Conservation (phyloP, 306 rosid genomes). For the Argentina anserina region DNA sequence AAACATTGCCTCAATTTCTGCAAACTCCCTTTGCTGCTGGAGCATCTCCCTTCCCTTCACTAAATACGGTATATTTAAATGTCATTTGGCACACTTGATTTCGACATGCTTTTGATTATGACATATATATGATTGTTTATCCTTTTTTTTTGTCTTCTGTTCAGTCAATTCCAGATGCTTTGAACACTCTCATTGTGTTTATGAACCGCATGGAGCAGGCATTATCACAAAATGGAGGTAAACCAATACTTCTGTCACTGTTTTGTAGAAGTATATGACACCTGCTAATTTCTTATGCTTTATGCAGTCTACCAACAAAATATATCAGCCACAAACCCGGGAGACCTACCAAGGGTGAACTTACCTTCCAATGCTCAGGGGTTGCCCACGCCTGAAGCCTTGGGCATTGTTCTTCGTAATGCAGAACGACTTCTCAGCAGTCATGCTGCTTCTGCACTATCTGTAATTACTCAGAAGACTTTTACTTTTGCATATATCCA, state of each 20-base stretch:
- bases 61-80: conserved; percentile 47
- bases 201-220: conserved; percentile 76
- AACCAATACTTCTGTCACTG: conserved; percentile 5
- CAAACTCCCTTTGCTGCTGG: conserved; percentile 71
- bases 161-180: conserved; percentile 89
- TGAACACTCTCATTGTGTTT: conserved; percentile 77
- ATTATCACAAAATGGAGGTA: conserved; percentile 60
- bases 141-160: conserved; percentile 4
- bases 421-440: conserved; percentile 66
- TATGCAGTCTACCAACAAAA: conserved; percentile 45
- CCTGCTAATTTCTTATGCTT: conserved; percentile 22
- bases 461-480: conserved; percentile 48
- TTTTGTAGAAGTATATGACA: conserved; percentile 9
- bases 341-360: conserved; percentile 48
- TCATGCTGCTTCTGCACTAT: conserved; percentile 74
- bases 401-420: conserved; percentile 66
- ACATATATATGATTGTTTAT: conserved; percentile 5
- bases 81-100: conserved; percentile 10
- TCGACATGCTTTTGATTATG: conserved; percentile 14
- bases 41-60: conserved; percentile 64
- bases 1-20: conserved; percentile 55
- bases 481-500: conserved; percentile 6
- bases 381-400: conserved; percentile 74
- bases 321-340: conserved; percentile 41
- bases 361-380: conserved; percentile 82